These are phyloP conservation scores for Tuber aestivum DNA, from an alignment of 495 filamentous ascomycete species.

Conservation along the genomic window DNA sequence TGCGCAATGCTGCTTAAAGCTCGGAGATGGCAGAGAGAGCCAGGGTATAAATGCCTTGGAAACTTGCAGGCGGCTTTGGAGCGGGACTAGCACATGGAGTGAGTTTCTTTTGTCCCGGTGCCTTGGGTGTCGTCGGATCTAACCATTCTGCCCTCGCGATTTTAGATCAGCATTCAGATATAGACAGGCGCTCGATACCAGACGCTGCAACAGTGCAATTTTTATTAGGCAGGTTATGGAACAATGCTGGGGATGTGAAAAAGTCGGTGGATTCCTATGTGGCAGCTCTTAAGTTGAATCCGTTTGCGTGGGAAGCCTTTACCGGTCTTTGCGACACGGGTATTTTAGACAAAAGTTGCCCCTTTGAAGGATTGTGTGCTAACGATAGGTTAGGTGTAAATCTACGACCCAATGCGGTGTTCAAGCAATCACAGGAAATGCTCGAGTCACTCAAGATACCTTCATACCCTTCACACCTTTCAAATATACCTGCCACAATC, in stretches of 20 bases:
- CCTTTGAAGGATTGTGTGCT: slow-evolving; percentile 24
- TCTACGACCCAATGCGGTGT: slow-evolving; percentile 75
- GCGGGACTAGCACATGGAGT: slow-evolving; percentile 43
- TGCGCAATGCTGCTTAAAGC: slow-evolving; percentile 75
- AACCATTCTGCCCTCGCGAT: slow-evolving; percentile 11
- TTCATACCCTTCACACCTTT: slow-evolving; percentile 30
- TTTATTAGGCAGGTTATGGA: slow-evolving; percentile 79
- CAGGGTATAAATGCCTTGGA: slow-evolving; percentile 79
- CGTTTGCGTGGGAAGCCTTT: slow-evolving; percentile 98
- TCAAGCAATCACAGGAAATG: slow-evolving; percentile 68
- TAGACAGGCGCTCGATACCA: slow-evolving; percentile 59
- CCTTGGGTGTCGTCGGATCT: background rate
- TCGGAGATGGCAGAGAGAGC: slow-evolving; percentile 59
- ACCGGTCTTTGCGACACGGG: slow-evolving; percentile 66
- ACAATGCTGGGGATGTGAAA: slow-evolving; percentile 68
- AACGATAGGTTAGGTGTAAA: slow-evolving; percentile 59
- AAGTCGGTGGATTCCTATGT: slow-evolving; percentile 79
- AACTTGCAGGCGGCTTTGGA: slow-evolving; percentile 63
- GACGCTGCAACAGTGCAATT: slow-evolving; percentile 77
- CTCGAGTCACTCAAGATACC: slow-evolving; percentile 42
- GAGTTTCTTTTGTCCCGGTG: slow-evolving; percentile 42
- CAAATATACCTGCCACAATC: slow-evolving; percentile 43
- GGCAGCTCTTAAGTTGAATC: slow-evolving; percentile 80
- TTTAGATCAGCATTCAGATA: slow-evolving; percentile 64
- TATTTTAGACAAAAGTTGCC: slow-evolving; percentile 37